Evolutionary conservation across 1,284 basidiomycete genomes (phyloP), one percentile per base, ranked within the genome.

Genomic region (Sporisorium graminicola): DNA sequence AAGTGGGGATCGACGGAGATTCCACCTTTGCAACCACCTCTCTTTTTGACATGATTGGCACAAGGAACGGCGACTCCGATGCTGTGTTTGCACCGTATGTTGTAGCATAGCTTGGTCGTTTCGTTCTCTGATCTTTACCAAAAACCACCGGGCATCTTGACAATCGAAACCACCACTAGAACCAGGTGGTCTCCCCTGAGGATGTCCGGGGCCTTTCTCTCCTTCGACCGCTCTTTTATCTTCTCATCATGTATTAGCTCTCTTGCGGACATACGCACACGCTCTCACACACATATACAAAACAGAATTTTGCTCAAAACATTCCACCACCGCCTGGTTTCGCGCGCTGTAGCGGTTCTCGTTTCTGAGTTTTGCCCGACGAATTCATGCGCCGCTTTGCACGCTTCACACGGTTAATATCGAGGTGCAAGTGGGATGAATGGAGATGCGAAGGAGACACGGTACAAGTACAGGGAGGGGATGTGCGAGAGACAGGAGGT

Each of bases 21-120:
- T 20, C 7, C 18, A 14, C 3, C 24, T 50, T 13, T 31, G 5
- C 29, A 31, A 66, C 65, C 58, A 66, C 65, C 58, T 37, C 65
- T 65, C 50, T 31, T 31, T 31, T 7, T 12, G 5, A 13, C 37
- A 44, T 18, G 26, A 27, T 37, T n/a, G 37, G 8, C 35, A 35
- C 14, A 2, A 43, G n/a, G 40, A 43, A 43, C n/a, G n/a, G 40
- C 16, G 40, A 43, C n/a, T 4, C 37, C 37, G 37, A 40, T n/a
- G 40, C 18, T 43, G n/a, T n/a, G n/a, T n/a, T n/a, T n/a, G n/a
- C n/a, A n/a, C n/a, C n/a, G n/a, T n/a, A n/a, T n/a, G 35, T 8
- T 43, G 40, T 43, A 43, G 40, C 40, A 43, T 20, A 43, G 40
- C 40, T 40, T 40, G 40, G n/a, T 9, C 4, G 37, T 20, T 20